Percentiles rank a stretch among this genome's conserved stretches.
These are phyloP conservation scores for Heliamphora pulchella DNA, from an alignment of 179 eudicot genomes.

Conservation along the genomic window DNA sequence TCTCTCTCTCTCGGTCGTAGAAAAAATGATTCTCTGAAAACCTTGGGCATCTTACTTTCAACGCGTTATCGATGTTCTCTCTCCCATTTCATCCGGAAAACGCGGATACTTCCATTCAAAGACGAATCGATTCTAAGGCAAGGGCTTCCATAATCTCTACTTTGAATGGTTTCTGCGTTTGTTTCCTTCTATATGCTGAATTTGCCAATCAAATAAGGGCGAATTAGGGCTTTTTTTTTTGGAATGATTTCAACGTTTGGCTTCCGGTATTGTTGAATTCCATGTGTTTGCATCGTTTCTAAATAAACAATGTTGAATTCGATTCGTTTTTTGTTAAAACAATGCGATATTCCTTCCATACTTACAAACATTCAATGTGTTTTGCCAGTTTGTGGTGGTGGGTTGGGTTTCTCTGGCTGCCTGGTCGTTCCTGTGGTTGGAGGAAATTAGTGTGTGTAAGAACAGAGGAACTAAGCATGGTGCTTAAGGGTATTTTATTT, in stretches of 20 bases:
- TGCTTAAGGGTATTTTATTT: not conserved
- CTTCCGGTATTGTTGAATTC: not conserved
- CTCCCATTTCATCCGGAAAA: not conserved
- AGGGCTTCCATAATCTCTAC: not conserved
- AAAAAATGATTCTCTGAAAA: not conserved
- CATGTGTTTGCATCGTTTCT: not conserved
- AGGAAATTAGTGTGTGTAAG: too few relatives aligned
- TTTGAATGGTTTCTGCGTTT: not conserved
- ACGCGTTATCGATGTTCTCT: not conserved
- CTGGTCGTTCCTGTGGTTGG: too few relatives aligned
- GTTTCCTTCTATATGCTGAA: not conserved
- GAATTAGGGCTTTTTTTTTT: not conserved
- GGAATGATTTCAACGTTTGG: not conserved
- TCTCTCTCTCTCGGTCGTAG: not conserved
- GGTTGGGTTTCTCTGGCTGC: too few relatives aligned
- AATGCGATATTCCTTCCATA: not conserved
- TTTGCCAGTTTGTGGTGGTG: not conserved
- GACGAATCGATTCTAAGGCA: constrained; percentile 5
- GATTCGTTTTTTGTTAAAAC: too few relatives aligned
- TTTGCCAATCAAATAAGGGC: not conserved
- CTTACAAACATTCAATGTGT: not conserved
- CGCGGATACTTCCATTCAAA: not conserved
- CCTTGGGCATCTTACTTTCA: not conserved
- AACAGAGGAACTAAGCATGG: too few relatives aligned
- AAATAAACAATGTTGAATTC: not conserved